Evolutionary conservation across 768 basidiomycete genomes (phyloP).

Genomic region (Peribolospora baueri): DNA sequence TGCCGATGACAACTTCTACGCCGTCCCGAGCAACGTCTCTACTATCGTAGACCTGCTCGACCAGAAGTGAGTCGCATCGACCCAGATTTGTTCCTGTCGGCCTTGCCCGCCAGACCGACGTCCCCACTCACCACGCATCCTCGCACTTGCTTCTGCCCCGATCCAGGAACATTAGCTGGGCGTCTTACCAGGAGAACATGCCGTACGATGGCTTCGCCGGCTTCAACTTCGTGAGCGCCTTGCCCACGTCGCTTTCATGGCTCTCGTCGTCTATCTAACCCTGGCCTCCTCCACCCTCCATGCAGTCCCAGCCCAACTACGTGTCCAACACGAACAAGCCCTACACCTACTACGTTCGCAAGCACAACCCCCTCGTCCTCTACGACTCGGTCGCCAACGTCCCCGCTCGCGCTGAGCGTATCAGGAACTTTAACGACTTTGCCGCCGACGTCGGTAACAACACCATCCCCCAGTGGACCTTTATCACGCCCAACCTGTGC

Average conservation of each 20-base stretch:
- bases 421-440: constrained; percentile 41
- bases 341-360: constrained; percentile 33
- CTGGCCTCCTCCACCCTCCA: background rate
- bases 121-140: too few relatives aligned
- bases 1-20: background rate
- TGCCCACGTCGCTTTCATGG: too few relatives aligned
- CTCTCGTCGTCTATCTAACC: too few relatives aligned
- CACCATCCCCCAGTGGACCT: constrained; percentile 34
- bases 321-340: constrained; percentile 17
- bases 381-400: constrained; percentile 29
- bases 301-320: constrained; percentile 20
- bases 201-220: constrained; percentile 8
- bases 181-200: constrained; percentile 20
- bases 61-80: constrained; percentile 15
- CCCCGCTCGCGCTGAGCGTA: constrained; percentile 23
- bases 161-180: constrained; percentile 29
- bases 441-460: constrained; percentile 30
- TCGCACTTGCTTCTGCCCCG: too few relatives aligned
- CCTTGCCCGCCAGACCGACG: too few relatives aligned
- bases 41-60: constrained; percentile 39
- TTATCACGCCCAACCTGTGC: constrained; percentile 37
- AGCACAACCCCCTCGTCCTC: constrained; percentile 30
- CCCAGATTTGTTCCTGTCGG: too few relatives aligned
- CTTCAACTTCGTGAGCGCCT: constrained; percentile 13
- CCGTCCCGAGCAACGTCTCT: constrained; percentile 28